These are phyloP conservation scores for Gymnopus androsaceus DNA, from an alignment of 1,284 basidiomycete species.

Conservation along the genomic window DNA sequence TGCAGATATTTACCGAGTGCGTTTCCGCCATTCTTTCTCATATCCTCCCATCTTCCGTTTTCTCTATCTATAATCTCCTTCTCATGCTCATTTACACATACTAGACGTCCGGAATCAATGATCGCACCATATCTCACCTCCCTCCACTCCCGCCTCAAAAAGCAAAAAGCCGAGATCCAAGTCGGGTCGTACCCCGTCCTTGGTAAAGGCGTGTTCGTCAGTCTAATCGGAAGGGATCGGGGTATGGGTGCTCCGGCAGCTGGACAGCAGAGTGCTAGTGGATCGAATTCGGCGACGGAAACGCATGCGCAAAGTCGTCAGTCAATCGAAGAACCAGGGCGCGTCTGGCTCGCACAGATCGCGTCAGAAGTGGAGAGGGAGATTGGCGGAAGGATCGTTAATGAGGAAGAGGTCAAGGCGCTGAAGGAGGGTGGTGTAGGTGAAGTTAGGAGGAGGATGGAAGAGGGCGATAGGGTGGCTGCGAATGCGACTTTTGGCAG, in stretches of 20 bases:
- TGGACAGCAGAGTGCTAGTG: not conserved
- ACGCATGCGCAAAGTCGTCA: not conserved
- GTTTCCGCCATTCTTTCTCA: conserved; percentile 25
- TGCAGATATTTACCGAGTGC: conserved; percentile 79
- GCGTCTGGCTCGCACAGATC: conserved; percentile 46
- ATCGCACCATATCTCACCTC: conserved; percentile 88
- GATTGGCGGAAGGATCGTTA: conserved; percentile 58
- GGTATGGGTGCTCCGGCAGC: conserved; percentile 11
- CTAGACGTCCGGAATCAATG: conserved; percentile 75
- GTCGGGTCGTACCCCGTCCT: conserved; percentile 82
- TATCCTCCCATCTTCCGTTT: not conserved
- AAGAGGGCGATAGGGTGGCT: not conserved
- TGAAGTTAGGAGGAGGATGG: conserved; percentile 6
- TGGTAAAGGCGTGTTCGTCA: conserved; percentile 63
- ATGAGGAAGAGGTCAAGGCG: conserved; percentile 57
- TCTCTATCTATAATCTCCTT: not conserved
- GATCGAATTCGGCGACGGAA: not conserved
- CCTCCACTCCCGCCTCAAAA: conserved; percentile 74
- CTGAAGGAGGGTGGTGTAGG: conserved; percentile 33
- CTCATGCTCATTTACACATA: conserved; percentile 9
- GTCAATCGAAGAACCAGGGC: not conserved
- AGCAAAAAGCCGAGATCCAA: conserved; percentile 66
- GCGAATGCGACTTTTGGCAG: no score
- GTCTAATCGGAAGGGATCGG: conserved; percentile 68
- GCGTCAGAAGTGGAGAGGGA: conserved; percentile 69